Conservation (phyloP, 371 early-diverging fungal genomes). For the Syncephalastrum racemosum region DNA sequence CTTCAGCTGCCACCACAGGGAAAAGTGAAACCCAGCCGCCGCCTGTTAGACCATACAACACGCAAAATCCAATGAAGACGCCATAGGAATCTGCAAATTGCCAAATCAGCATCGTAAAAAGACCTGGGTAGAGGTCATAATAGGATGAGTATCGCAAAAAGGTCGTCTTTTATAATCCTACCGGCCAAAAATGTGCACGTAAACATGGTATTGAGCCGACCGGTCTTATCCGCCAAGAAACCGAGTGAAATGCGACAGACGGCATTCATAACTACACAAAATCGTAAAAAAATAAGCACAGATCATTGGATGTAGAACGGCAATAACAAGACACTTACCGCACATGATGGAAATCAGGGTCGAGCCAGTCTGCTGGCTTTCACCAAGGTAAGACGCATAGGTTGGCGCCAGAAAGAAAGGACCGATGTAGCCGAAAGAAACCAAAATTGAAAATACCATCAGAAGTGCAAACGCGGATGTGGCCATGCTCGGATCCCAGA, state of each 20-base stretch:
- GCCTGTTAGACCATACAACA: conserved; percentile 53
- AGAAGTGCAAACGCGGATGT: conserved; percentile 20
- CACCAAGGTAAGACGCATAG: conserved; percentile 12
- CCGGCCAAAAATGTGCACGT: conserved; percentile 13
- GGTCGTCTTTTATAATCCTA: not conserved
- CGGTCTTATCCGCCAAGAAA: conserved; percentile 22
- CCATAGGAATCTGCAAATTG: conserved; percentile 48
- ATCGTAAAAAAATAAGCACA: not conserved
- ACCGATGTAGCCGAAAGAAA: conserved; percentile 37
- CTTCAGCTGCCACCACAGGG: conserved; percentile 47
- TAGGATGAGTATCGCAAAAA: not conserved
- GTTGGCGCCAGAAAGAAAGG: conserved; percentile 28
- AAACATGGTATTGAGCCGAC: conserved; percentile 24
- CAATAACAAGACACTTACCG: not conserved
- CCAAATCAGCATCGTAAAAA: conserved; percentile 64
- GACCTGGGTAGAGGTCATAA: conserved; percentile 7
- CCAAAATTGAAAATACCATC: conserved; percentile 41
- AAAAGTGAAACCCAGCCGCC: conserved; percentile 53
- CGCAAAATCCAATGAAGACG: conserved; percentile 27
- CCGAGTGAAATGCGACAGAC: conserved; percentile 33
- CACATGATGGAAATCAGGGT: conserved; percentile 22
- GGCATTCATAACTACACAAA: conserved; percentile 18
- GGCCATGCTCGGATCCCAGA: conserved; percentile 15
- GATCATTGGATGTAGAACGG: no score
- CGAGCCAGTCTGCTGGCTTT: conserved; percentile 7